phyloP scores from a whole-genome alignment of 495 filamentous ascomycete species.

The Xylaria telfairii region DNA sequence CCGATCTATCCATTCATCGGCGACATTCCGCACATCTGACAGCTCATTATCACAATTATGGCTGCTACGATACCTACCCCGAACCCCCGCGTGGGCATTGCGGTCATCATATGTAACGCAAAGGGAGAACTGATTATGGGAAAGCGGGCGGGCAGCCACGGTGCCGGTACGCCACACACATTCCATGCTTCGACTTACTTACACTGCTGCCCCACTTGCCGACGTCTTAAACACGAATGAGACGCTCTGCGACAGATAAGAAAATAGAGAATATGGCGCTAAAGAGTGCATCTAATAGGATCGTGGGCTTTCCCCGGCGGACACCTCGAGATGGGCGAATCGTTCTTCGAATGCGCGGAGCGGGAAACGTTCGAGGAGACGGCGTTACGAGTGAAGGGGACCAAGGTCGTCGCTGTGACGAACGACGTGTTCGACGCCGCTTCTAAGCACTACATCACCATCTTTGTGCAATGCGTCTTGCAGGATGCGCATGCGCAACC shows the following conservation, averaged over 20 bases:
- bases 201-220: not conserved
- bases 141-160: slow-evolving; percentile 48
- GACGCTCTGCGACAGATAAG: not conserved
- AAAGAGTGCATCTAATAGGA: slow-evolving; percentile 39
- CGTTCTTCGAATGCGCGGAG: slow-evolving; percentile 60
- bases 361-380: slow-evolving; percentile 75
- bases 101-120: slow-evolving; percentile 43
- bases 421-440: slow-evolving; percentile 62
- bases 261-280: not conserved
- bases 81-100: slow-evolving; percentile 47
- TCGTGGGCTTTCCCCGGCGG: slow-evolving; percentile 71
- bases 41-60: slow-evolving; percentile 13
- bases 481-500: slow-evolving; percentile 53
- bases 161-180: slow-evolving; percentile 37
- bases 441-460: slow-evolving; percentile 69
- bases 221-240: not conserved
- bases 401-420: slow-evolving; percentile 60
- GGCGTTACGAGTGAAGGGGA: slow-evolving; percentile 56
- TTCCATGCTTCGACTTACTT: not conserved
- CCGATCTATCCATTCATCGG: not conserved
- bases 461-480: slow-evolving; percentile 60
- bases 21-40: not conserved
- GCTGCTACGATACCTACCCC: slow-evolving; percentile 2
- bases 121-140: slow-evolving; percentile 48
- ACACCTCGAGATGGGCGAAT: slow-evolving; percentile 71